Base-by-base conservation (phyloP, 2,329 filamentous ascomycete species). In the Escovopsis sp. region DNA sequence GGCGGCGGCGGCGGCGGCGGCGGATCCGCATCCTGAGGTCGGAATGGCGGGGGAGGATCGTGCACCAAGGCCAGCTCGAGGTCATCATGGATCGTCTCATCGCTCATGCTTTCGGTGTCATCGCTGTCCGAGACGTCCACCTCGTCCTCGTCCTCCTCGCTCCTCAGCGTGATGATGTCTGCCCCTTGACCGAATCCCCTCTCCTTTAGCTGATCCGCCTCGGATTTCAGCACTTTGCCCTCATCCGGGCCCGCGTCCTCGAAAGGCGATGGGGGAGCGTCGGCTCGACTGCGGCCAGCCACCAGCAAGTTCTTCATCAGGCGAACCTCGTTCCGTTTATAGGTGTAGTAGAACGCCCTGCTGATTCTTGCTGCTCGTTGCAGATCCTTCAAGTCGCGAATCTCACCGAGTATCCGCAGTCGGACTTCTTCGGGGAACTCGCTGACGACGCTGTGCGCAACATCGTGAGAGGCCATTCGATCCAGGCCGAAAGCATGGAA, bases 291-390 rank as follows among this genome's bases (percentile, higher is more conserved):
- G 8, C 3, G 28, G 11, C 11, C 28, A 23, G 54, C 55, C 7
- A 58, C 59, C 0, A 63, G 49, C 4, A 63, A 58, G 9, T 56
- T 59, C 4, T 56, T 56, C 55, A 63, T 56, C 10, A 71, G 51
- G 10, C 47, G 49, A 3, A 63, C 54, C 48, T 70, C 65, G 42
- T 71, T 60, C 36, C 57, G 57, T 52, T 68, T 65, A 43, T 67
- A 72, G 3, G 63, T 62, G 6, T 57, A 55, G 34, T 69, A 70
- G 46, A 68, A 70, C 4, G 51, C 53, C 35, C 58, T 60, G 45
- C 60, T 67, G 19, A 62, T 55, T 56, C 65, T 58, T 0, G 68
- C 68, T 0, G 61, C 58, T 2, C 62, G 55, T 38, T 63, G 60
- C 9, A 72, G 52, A 47, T 72, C 67, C 2, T 62, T 55, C 6